phyloP scores from a whole-genome alignment of 768 basidiomycete genomes.

The Auricularia sp. region DNA sequence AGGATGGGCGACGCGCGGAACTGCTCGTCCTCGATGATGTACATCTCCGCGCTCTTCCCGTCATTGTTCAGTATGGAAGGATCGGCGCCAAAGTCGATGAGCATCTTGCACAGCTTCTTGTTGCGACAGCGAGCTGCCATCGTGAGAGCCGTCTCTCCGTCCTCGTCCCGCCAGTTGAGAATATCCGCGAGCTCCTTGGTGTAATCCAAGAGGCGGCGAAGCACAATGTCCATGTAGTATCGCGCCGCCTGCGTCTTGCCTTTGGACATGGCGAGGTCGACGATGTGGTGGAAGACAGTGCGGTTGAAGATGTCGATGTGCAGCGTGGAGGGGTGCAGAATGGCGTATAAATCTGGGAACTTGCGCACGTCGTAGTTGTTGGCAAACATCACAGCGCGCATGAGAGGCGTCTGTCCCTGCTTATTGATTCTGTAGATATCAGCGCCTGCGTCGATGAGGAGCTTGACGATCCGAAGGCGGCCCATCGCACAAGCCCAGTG shows the following conservation, averaged over 20 bases:
- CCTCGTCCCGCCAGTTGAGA: conserved; percentile 98
- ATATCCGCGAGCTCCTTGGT: conserved; percentile 95
- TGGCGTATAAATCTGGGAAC: conserved; percentile 93
- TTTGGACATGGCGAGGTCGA: conserved; percentile 95
- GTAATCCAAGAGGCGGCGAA: conserved; percentile 79
- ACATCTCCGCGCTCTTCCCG: conserved; percentile 95
- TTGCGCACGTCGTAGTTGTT: conserved; percentile 99
- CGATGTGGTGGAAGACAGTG: conserved; percentile 95
- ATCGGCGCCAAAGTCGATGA: conserved; percentile 93
- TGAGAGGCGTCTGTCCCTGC: conserved; percentile 91
- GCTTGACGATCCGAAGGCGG: conserved; percentile 87
- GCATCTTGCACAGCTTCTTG: conserved; percentile 87
- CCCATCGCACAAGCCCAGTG: conserved; percentile 99
- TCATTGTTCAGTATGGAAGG: conserved; percentile 91
- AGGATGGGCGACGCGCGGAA: conserved; percentile 87
- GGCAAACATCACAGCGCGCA: conserved; percentile 99
- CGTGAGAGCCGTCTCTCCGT: conserved; percentile 94
- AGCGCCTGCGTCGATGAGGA: conserved; percentile 85
- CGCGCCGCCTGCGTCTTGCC: conserved; percentile 95
- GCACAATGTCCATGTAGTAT: conserved; percentile 97
- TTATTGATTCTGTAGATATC: conserved; percentile 97
- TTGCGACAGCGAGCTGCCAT: conserved; percentile 93
- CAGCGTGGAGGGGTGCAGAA: conserved; percentile 93
- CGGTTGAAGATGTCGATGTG: conserved; percentile 98
- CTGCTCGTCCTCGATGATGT: conserved; percentile 95